Evolutionary conservation across 2,329 filamentous ascomycete genomes (phyloP), one percentile per base, ranked within the genome.

Genomic region (Cercospora zeina): DNA sequence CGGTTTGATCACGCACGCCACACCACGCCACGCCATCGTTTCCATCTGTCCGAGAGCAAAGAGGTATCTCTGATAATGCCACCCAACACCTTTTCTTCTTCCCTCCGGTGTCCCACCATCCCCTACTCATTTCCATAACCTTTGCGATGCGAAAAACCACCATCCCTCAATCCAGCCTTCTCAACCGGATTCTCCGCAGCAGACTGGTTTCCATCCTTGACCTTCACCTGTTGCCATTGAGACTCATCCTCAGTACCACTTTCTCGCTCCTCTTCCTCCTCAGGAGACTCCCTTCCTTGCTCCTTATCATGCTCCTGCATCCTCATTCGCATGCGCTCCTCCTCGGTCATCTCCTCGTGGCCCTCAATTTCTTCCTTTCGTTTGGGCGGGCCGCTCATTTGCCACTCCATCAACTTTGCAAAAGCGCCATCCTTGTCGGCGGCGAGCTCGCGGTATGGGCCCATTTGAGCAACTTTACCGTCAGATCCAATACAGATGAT

Each of bases 331-430:
- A 83, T 82, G 61, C 83, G 77, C 64, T 85, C 82, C 42, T 80
- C 68, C 34, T 69, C 68, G 0, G 68, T 68, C 53, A 69, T 24
- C 30, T 67, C 65, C 9, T 65, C 55, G 50, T 67, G 56, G 62
- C 67, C 54, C 68, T 63, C 62, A 50, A 49, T 47, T 61, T 58
- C 54, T 54, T 45, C 51, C 31, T 66, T 65, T 16, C 36, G 63
- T 24, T 36, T 59, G 19, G 31, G 57, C 34, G 96, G 91, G 8
- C 89, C 89, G 70, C 85, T 95, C 86, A 97, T 90, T 78, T 99
- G 95, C 93, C 93, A 97, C 77, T 97, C 93, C 95, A 99, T 99
- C 58, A 99, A 81, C 78, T 89, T 95, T 70, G 88, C 93, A 73
- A 99, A 99, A 1, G 93, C 91, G 57, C 93, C 96, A 9, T 89